Conservation (phyloP, 805 yeast species). For the Cyberlindnera meyerae region DNA sequence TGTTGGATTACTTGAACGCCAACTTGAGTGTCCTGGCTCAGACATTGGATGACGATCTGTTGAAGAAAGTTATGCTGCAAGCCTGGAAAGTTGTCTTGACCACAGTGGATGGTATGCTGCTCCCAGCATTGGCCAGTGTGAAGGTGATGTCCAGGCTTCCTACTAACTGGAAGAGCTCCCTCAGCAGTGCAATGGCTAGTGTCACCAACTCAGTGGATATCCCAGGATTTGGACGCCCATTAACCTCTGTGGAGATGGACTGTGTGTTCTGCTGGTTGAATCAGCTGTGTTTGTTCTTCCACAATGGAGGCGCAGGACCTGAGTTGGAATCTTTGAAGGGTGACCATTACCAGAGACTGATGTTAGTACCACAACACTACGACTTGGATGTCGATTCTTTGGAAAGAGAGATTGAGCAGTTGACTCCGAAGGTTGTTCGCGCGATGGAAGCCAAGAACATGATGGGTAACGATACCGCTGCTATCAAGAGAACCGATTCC, state of each 20-base stretch:
- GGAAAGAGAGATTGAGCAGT: constrained; percentile 51
- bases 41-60: constrained; percentile 48
- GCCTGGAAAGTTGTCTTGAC: constrained; percentile 75
- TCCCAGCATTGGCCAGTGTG: constrained; percentile 63
- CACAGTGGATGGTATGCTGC: constrained; percentile 62
- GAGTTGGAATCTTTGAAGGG: constrained; percentile 58
- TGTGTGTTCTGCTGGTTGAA: constrained; percentile 68
- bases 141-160: constrained; percentile 26
- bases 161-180: constrained; percentile 35
- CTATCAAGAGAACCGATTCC: constrained; percentile 34
- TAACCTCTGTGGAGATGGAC: constrained; percentile 58
- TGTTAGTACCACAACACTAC: constrained; percentile 61
- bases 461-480: constrained; percentile 29
- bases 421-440: constrained; percentile 50
- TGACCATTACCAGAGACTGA: constrained; percentile 56
- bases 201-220: constrained; percentile 34
- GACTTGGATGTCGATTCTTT: no score
- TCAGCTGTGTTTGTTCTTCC: constrained; percentile 68
- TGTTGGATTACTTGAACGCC: constrained; percentile 68
- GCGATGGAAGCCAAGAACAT: constrained; percentile 45
- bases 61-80: constrained; percentile 63
- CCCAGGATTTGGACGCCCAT: constrained; percentile 48
- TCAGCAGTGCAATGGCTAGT: constrained; percentile 45
- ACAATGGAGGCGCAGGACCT: constrained; percentile 80
- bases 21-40: constrained; percentile 62